These are phyloP conservation scores for Ustilago esculenta DNA, from an alignment of 1,284 basidiomycete species.

Conservation along the genomic window DNA sequence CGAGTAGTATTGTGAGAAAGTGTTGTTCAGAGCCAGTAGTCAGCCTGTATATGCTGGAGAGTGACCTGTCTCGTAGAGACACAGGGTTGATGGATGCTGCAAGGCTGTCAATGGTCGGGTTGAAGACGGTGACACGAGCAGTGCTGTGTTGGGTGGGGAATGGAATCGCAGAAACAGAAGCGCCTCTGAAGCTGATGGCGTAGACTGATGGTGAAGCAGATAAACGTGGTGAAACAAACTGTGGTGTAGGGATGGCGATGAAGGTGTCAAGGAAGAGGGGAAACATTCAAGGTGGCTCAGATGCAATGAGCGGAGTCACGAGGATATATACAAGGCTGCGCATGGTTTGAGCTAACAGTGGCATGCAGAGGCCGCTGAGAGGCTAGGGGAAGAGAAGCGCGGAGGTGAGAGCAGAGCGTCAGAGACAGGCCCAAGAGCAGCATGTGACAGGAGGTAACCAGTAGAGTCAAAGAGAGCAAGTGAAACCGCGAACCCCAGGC, in stretches of 20 bases:
- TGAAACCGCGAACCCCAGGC: slow-evolving; percentile 2
- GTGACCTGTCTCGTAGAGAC: no score
- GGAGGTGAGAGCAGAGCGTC: slow-evolving; percentile 5
- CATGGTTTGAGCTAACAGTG: slow-evolving; percentile 2
- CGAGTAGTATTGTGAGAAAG: no score
- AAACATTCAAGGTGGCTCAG: slow-evolving; percentile 1
- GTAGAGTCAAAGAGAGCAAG: no score
- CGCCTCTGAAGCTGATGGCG: background rate
- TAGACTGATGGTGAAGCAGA: background rate
- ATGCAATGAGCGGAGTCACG: slow-evolving; percentile 4
- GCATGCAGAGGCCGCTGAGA: slow-evolving; percentile 3
- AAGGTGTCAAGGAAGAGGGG: background rate
- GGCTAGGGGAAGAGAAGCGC: background rate
- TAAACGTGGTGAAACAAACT: background rate
- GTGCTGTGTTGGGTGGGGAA: no score
- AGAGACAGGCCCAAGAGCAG: background rate
- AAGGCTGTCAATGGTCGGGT: no score
- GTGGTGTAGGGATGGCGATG: background rate
- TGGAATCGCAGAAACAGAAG: no score
- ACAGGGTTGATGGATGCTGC: no score
- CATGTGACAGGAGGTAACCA: slow-evolving; percentile 4
- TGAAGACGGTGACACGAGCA: no score
- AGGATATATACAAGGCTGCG: slow-evolving; percentile 26
- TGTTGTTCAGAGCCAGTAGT: no score
- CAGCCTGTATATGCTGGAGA: no score